Conservation (phyloP, 2,329 filamentous ascomycete genomes). For the Fusarium tuaranense region DNA sequence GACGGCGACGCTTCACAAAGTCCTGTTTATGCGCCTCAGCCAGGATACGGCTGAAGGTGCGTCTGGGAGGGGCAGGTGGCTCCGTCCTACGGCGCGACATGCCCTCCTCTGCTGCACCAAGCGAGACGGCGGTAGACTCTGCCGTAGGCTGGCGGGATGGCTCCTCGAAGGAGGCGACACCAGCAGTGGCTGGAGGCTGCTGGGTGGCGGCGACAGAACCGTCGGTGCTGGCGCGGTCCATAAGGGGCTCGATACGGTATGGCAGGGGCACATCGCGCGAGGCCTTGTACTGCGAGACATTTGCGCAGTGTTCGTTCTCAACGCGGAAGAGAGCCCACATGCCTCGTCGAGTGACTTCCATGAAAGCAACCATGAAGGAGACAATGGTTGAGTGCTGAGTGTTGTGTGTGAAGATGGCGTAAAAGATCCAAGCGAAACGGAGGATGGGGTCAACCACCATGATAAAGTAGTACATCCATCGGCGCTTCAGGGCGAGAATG, state of each 20-base stretch:
- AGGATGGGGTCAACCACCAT: conserved; percentile 87
- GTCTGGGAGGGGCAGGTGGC: conserved; percentile 30
- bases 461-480: conserved; percentile 87
- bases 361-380: conserved; percentile 82
- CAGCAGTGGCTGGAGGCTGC: not conserved
- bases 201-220: conserved; percentile 24
- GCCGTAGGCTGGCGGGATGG: conserved; percentile 33
- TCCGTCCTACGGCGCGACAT: conserved; percentile 49
- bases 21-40: conserved; percentile 90
- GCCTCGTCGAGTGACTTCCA: conserved; percentile 85
- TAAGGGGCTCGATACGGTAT: conserved; percentile 71
- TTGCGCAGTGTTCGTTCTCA: conserved; percentile 96
- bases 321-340: conserved; percentile 95
- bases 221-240: conserved; percentile 56
- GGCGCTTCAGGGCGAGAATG: conserved; percentile 80
- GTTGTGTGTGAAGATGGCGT: conserved; percentile 84
- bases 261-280: conserved; percentile 88
- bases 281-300: conserved; percentile 90
- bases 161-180: conserved; percentile 7
- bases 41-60: conserved; percentile 71
- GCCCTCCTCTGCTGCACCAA: conserved; percentile 35
- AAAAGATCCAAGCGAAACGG: conserved; percentile 95
- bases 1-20: conserved; percentile 81
- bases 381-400: conserved; percentile 85
- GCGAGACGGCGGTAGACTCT: conserved; percentile 31